phyloP scores from a whole-genome alignment of 306 rosid species.

The Castanea crenata region DNA sequence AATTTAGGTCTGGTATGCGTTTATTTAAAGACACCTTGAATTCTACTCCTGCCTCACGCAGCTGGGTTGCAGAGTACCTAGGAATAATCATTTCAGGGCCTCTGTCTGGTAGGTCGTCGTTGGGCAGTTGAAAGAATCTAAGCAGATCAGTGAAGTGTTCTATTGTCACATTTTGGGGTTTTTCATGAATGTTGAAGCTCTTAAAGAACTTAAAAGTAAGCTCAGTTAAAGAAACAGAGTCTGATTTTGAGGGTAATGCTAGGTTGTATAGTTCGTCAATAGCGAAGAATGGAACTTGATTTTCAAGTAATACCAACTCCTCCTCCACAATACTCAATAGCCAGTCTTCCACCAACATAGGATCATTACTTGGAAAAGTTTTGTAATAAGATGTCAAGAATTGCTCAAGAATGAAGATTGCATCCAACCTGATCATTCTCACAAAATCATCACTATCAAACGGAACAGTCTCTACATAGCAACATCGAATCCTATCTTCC shows the following conservation, averaged over 20 bases:
- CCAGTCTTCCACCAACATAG: too few relatives aligned
- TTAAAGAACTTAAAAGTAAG: slow-evolving; percentile 18
- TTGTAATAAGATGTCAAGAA: background rate
- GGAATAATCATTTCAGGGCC: too few relatives aligned
- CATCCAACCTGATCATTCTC: slow-evolving; percentile 18
- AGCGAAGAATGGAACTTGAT: slow-evolving; percentile 25
- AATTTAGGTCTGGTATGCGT: slow-evolving; percentile 12
- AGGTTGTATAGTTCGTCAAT: background rate
- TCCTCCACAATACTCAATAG: background rate
- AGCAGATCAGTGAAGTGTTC: slow-evolving; percentile 37
- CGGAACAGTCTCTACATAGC: background rate
- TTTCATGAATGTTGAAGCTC: background rate
- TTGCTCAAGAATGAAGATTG: slow-evolving; percentile 21
- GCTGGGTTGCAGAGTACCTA: too few relatives aligned
- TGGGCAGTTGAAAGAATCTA: slow-evolving; percentile 20
- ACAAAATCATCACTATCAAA: slow-evolving; percentile 12
- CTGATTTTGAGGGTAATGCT: background rate
- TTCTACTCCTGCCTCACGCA: slow-evolving; percentile 29
- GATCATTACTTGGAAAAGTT: background rate
- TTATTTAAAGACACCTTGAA: background rate
- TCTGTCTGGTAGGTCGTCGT: too few relatives aligned
- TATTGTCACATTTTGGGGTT: background rate
- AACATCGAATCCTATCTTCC: background rate
- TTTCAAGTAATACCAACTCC: slow-evolving; percentile 31
- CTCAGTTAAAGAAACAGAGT: background rate